These are phyloP conservation scores for Acephala macrosclerotiorum DNA, from an alignment of 2,329 filamentous ascomycete species.

Conservation along the genomic window DNA sequence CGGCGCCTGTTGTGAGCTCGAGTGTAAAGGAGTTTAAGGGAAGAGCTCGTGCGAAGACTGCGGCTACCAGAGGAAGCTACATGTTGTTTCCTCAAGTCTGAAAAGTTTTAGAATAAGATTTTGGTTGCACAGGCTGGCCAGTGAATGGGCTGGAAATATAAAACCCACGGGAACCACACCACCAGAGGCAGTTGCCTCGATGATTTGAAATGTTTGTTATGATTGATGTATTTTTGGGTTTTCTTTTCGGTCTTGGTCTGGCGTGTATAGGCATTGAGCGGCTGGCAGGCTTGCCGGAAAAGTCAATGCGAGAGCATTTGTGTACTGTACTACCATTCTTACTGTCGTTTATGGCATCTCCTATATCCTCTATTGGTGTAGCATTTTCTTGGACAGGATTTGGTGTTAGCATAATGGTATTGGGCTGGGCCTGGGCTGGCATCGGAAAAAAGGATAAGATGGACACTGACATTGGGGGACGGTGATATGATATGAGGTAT, in stretches of 20 bases:
- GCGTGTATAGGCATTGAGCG: conserved; percentile 17
- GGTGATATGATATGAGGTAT: conserved; percentile 7
- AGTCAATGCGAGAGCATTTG: not conserved
- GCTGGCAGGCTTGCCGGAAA: conserved; percentile 16
- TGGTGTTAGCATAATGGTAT: conserved; percentile 10
- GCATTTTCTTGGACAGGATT: conserved; percentile 12
- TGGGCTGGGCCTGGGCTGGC: conserved; percentile 8
- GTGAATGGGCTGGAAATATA: conserved; percentile 4
- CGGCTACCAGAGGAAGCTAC: conserved; percentile 36
- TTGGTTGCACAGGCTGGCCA: not conserved
- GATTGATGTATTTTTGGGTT: conserved; percentile 28
- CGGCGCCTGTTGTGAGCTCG: conserved; percentile 38
- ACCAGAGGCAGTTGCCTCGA: conserved; percentile 10
- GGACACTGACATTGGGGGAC: conserved; percentile 4
- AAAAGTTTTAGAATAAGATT: not conserved
- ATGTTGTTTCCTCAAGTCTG: conserved; percentile 40
- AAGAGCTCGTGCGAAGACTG: conserved; percentile 36
- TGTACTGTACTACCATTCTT: conserved; percentile 18
- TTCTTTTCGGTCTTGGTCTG: conserved; percentile 7
- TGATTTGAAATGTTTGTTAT: conserved; percentile 24
- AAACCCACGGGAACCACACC: conserved; percentile 8
- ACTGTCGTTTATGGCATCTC: conserved; percentile 5
- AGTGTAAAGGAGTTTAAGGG: conserved; percentile 33
- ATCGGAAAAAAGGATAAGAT: conserved; percentile 1
- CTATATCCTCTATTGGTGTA: not conserved